Evolutionary conservation across 1,284 basidiomycete species (phyloP), one percentile per base, ranked within the genome.

Genomic region (Rhodotorula sp.): DNA sequence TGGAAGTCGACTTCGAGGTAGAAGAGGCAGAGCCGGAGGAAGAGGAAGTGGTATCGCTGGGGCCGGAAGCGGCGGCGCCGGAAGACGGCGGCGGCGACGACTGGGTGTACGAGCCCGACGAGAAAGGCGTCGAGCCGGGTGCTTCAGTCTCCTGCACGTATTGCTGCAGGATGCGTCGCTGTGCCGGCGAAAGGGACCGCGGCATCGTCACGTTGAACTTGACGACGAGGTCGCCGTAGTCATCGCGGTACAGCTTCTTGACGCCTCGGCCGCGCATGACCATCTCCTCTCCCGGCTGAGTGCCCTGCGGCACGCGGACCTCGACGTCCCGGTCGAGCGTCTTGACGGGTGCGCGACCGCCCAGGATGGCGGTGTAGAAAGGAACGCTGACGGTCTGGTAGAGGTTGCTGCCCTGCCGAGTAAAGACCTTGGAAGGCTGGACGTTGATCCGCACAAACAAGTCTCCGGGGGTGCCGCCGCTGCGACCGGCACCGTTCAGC

Each of bases 231-330:
- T 99, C 95, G 59, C 95, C 95, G 48, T 80, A 70, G 48, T 81
- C 81, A 33, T 77, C 73, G 68, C 74, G 76, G 73, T 77, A 75
- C 56, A 78, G 84, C 60, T 86, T 85, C 66, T 88, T 84, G 57
- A 98, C 88, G 53, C 96, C 96, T 69, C 92, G 88, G 46, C 89
- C 89, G 82, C 91, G 91, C 77, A 99, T 82, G 22, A 97, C 90
- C 86, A 96, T 95, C 81, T 98, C 94, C 82, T 99, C 93, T 26
- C 94, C 95, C 77, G 91, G 92, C 82, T 99, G 95, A 4, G 96
- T 98, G 58, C 96, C 95, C 48, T 86, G 85, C 59, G 95, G 93
- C 61, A 99, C 88, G 71, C 92, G 89, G 61, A 99, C 92, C 72
- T 98, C 94, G 15, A 98, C 94, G 66, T 96, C 92, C 55, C 95